Conservation (phyloP, 2,329 filamentous ascomycete genomes). For the Hypoxylon sp. region DNA sequence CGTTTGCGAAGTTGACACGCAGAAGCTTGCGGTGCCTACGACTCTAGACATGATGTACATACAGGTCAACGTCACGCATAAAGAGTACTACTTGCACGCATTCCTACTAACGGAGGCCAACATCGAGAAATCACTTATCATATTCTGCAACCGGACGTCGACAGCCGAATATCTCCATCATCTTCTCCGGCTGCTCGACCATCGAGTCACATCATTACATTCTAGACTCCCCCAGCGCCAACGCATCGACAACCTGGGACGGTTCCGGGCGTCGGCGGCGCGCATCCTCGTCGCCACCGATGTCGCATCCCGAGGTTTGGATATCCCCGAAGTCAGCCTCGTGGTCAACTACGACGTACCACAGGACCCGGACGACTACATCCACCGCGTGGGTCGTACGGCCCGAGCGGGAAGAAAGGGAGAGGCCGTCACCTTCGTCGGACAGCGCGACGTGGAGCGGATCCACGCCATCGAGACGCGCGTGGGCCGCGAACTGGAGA, state of each 20-base stretch:
- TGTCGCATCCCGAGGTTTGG: constrained; percentile 91
- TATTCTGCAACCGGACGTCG: constrained; percentile 93
- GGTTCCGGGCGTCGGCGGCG: constrained; percentile 90
- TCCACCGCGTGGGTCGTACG: constrained; percentile 94
- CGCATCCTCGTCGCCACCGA: constrained; percentile 94
- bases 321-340: constrained; percentile 90
- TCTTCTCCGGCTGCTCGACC: constrained; percentile 83
- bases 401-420: constrained; percentile 89
- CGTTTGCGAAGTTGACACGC: constrained; percentile 87
- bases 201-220: constrained; percentile 92
- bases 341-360: constrained; percentile 97
- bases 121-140: constrained; percentile 80
- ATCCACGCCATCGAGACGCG: constrained; percentile 90
- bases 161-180: constrained; percentile 93
- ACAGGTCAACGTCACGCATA: constrained; percentile 89
- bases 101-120: constrained; percentile 85
- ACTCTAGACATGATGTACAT: constrained; percentile 88
- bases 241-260: constrained; percentile 85
- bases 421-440: constrained; percentile 87
- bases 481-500: constrained; percentile 82
- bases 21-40: constrained; percentile 79
- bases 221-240: constrained; percentile 87
- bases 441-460: constrained; percentile 91
- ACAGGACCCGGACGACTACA: constrained; percentile 96
- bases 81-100: constrained; percentile 93